These are phyloP conservation scores for Salmacisia buchloeana DNA, from an alignment of 1,284 basidiomycete genomes.

Conservation along the genomic window DNA sequence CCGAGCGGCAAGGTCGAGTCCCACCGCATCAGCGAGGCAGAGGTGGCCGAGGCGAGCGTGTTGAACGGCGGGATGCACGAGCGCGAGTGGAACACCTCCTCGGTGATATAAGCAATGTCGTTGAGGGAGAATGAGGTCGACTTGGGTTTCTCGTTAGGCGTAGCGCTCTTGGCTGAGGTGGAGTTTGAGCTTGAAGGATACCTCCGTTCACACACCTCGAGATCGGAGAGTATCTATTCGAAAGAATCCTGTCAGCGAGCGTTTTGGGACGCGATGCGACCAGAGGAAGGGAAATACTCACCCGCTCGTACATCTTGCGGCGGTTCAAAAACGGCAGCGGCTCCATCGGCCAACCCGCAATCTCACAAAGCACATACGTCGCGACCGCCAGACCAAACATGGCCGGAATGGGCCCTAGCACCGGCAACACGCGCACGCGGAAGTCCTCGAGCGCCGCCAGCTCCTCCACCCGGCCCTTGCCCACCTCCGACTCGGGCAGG, in stretches of 20 bases:
- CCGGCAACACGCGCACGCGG: conserved; percentile 80
- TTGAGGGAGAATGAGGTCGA: conserved; percentile 38
- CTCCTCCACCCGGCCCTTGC: conserved; percentile 76
- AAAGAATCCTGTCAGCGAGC: not conserved
- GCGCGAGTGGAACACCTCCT: conserved; percentile 42
- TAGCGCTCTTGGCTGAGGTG: too few relatives aligned
- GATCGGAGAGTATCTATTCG: conserved; percentile 12
- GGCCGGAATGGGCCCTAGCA: conserved; percentile 56
- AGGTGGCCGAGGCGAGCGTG: conserved; percentile 23
- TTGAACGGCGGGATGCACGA: conserved; percentile 42
- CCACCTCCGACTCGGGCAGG: conserved; percentile 73
- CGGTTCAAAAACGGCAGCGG: conserved; percentile 41
- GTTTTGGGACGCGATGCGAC: not conserved
- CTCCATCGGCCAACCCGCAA: conserved; percentile 41
- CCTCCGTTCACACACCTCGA: conserved; percentile 22
- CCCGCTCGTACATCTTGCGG: conserved; percentile 42
- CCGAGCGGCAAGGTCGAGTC: conserved; percentile 40
- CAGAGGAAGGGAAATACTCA: not conserved
- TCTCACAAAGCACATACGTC: conserved; percentile 45
- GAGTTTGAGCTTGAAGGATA: conserved; percentile 12
- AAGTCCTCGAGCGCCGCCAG: conserved; percentile 89
- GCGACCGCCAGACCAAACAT: conserved; percentile 49
- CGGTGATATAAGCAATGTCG: conserved; percentile 43
- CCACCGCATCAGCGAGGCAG: conserved; percentile 37
- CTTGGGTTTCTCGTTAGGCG: not conserved